phyloP scores from a whole-genome alignment of 768 basidiomycete genomes.

The Gyrodon lividus region DNA sequence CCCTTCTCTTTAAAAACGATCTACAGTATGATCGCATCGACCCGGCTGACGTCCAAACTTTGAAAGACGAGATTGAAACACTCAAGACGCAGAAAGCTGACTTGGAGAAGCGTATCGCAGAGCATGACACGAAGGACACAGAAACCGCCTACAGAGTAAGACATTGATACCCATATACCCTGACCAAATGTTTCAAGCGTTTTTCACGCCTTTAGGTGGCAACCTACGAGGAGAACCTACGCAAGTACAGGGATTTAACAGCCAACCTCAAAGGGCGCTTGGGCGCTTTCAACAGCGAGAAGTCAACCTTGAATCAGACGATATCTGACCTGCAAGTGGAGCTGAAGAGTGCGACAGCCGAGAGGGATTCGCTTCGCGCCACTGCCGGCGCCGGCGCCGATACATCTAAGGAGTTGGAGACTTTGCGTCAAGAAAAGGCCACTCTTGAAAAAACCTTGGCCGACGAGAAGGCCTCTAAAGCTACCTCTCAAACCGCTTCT shows the following conservation, averaged over 20 bases:
- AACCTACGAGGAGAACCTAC: slow-evolving; percentile 43
- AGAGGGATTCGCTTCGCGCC: slow-evolving; percentile 28
- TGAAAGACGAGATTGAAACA: slow-evolving; percentile 69
- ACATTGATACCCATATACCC: not conserved
- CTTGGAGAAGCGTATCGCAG: slow-evolving; percentile 27
- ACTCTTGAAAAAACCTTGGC: slow-evolving; percentile 39
- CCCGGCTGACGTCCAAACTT: slow-evolving; percentile 75
- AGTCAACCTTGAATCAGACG: slow-evolving; percentile 29
- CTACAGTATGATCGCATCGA: slow-evolving; percentile 83
- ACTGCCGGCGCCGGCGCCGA: slow-evolving; percentile 14
- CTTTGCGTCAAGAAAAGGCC: slow-evolving; percentile 38
- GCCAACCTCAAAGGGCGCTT: slow-evolving; percentile 27
- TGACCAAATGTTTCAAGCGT: not conserved
- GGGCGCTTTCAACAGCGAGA: slow-evolving; percentile 25
- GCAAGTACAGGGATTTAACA: slow-evolving; percentile 31
- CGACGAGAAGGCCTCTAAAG: slow-evolving; percentile 35
- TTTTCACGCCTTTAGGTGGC: slow-evolving; percentile 33
- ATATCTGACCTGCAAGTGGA: slow-evolving; percentile 25
- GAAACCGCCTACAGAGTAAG: slow-evolving; percentile 34
- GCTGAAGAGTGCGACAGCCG: slow-evolving; percentile 27
- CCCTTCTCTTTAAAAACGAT: not conserved
- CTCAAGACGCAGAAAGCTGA: slow-evolving; percentile 46
- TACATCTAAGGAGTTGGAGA: slow-evolving; percentile 32
- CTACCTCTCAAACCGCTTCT: slow-evolving; percentile 9
- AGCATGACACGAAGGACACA: slow-evolving; percentile 32